These are phyloP conservation scores for Blastocladiella emersonii DNA, from an alignment of 371 early-diverging fungal genomes.

Conservation along the genomic window DNA sequence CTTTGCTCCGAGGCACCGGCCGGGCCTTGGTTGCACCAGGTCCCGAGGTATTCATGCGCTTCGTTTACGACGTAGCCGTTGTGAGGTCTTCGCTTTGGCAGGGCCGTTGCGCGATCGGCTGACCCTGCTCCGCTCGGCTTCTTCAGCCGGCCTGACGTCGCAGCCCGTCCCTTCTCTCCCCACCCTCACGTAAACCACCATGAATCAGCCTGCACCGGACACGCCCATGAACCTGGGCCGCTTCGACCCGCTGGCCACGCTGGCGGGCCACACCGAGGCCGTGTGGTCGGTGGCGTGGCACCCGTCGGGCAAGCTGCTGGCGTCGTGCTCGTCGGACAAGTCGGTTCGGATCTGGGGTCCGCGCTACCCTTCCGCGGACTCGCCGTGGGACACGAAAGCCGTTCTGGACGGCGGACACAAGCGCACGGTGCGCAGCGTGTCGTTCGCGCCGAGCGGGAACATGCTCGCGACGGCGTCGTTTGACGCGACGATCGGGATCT, in stretches of 20 bases:
- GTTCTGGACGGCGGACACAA: conserved; percentile 69
- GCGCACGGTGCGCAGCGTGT: conserved; percentile 77
- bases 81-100: no score
- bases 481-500: conserved; percentile 83
- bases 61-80: no score
- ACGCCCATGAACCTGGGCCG: no score
- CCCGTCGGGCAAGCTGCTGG: conserved; percentile 51
- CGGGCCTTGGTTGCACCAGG: no score
- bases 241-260: neutral
- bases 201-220: no score
- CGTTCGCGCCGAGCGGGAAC: conserved; percentile 58
- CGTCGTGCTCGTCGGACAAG: conserved; percentile 76
- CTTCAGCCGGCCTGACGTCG: no score
- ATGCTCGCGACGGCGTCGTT: conserved; percentile 82
- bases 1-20: no score
- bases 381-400: conserved; percentile 57
- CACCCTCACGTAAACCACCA: no score
- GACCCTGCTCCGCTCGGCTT: no score
- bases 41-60: no score
- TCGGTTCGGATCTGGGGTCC: conserved; percentile 71
- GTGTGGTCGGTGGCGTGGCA: conserved; percentile 91
- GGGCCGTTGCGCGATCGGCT: no score
- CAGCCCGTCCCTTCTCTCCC: no score
- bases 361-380: conserved; percentile 15
- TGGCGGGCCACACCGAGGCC: conserved; percentile 66